These are phyloP conservation scores for Rosa hybrid DNA, from an alignment of 331 rosid species.

Conservation along the genomic window DNA sequence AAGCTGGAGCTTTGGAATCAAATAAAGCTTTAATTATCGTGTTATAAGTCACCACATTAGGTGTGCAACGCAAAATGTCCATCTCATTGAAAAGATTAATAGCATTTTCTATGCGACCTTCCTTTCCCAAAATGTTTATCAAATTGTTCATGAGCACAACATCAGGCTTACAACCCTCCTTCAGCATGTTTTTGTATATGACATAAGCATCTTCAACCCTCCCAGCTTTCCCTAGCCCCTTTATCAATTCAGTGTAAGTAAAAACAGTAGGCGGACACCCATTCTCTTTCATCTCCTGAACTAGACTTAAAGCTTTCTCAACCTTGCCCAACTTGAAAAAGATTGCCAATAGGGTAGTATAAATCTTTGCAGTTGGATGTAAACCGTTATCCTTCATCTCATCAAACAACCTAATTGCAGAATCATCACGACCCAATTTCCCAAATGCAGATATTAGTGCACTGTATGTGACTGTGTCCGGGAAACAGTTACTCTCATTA, in stretches of 20 bases:
- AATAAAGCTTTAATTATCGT: constrained; percentile 74
- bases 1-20: constrained; percentile 64
- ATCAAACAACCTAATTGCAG: constrained; percentile 72
- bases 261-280: constrained; percentile 74
- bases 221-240: constrained; percentile 81
- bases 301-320: constrained; percentile 63
- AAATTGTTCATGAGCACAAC: constrained; percentile 79
- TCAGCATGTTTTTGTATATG: constrained; percentile 54
- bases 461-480: constrained; percentile 81
- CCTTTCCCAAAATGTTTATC: constrained; percentile 79
- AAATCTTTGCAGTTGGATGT: constrained; percentile 75
- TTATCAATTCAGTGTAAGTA: constrained; percentile 80
- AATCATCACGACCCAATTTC: constrained; percentile 66
- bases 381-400: constrained; percentile 92
- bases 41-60: constrained; percentile 84
- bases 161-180: constrained; percentile 79
- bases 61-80: constrained; percentile 56
- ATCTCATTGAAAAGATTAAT: constrained; percentile 60
- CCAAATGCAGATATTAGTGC: constrained; percentile 71
- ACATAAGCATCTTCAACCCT: constrained; percentile 74
- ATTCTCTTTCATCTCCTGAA: constrained; percentile 65
- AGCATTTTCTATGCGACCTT: constrained; percentile 61
- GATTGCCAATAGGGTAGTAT: constrained; percentile 65
- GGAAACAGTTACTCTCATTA: constrained; percentile 63
- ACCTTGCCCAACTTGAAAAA: constrained; percentile 65